Base-by-base conservation (phyloP, 306 rosid species). In the Hylodesmum podocarpum region DNA sequence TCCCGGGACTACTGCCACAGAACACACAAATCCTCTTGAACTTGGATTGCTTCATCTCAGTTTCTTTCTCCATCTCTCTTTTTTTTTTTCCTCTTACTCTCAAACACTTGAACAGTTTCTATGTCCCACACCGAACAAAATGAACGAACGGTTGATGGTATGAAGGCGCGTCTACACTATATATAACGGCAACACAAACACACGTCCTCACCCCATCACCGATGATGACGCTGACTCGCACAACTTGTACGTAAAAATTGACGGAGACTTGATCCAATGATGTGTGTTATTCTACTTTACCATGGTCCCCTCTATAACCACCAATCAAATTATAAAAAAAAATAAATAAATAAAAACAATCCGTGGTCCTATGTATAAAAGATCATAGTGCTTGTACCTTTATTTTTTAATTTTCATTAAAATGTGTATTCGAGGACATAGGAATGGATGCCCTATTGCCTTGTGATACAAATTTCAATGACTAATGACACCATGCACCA, bases 1-100 rank as follows among this genome's bases (percentile, higher is more conserved):
- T 94, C 40, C 98, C 97, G 0, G 91, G 91, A 71, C 98, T 92
- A 62, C 98, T 94, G 5, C 97, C 98, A 82, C 98, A 94, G 81
- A 94, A 94, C 13, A 94, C 98, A 85, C 98, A 92, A 79, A 94
- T 82, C 88, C 89, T 90, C 78, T 90, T 90, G 93, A 94, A 94
- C 73, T 88, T 92, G n/a, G 98, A 88, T 78, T 24, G 57, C 61
- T 82, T 84, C 59, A 78, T 82, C 58, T 91, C 63, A 87, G 41
- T 41, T 64, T 40, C 47, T 27, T 75, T 59, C 76, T 77, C 46
- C 72, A 39, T 39, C 18, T 46, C 6, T 59, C 13, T 57, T 9
- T 31, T n/a, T 24, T 21, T 33, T 64, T n/a, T 53, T n/a, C n/a
- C 78, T 69, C 46, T 33, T 28, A 11, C n/a, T 21, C 51, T 19